phyloP scores from a whole-genome alignment of 352 stramenopile genomes.

The Phytophthora pinifolia region DNA sequence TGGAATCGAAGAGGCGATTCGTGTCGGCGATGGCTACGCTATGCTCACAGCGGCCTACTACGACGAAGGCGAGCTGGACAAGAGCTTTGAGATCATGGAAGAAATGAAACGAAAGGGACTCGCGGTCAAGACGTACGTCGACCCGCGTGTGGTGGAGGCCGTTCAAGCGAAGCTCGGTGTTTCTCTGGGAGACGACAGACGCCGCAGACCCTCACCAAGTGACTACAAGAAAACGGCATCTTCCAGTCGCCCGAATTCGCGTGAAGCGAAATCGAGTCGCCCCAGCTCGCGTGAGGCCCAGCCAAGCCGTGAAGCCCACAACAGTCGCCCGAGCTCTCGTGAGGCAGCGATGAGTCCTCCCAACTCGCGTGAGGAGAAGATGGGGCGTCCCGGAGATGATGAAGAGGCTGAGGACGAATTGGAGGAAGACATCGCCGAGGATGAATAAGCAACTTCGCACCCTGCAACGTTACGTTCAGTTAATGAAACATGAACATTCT shows the following conservation, averaged over 20 bases:
- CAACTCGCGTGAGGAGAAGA: slow-evolving; percentile 38
- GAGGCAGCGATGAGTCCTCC: slow-evolving; percentile 24
- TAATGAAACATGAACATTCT: slow-evolving; percentile 12
- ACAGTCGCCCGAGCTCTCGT: slow-evolving; percentile 18
- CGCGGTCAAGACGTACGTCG: slow-evolving; percentile 72
- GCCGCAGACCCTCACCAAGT: slow-evolving; percentile 15
- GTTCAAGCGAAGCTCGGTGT: slow-evolving; percentile 58
- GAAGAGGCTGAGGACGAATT: slow-evolving; percentile 70
- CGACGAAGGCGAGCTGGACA: slow-evolving; percentile 55
- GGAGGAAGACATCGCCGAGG: slow-evolving; percentile 81
- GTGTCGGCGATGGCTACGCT: slow-evolving; percentile 88
- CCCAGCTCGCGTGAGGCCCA: slow-evolving; percentile 17
- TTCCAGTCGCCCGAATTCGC: slow-evolving; percentile 18
- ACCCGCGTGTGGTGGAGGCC: slow-evolving; percentile 64
- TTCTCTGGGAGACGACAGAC: slow-evolving; percentile 27
- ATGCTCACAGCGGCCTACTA: slow-evolving; percentile 86
- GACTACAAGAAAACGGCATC: slow-evolving; percentile 34
- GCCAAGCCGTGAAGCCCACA: slow-evolving; percentile 19
- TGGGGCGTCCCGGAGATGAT: slow-evolving; percentile 14
- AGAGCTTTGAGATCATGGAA: slow-evolving; percentile 72
- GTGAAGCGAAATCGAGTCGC: slow-evolving; percentile 25
- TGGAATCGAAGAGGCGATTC: slow-evolving; percentile 86
- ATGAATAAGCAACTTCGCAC: slow-evolving; percentile 34
- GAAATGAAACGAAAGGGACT: slow-evolving; percentile 76
- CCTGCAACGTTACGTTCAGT: slow-evolving; percentile 4